phyloP scores from a whole-genome alignment of 805 yeast genomes.

The Wilhelminamyces savonicus region DNA sequence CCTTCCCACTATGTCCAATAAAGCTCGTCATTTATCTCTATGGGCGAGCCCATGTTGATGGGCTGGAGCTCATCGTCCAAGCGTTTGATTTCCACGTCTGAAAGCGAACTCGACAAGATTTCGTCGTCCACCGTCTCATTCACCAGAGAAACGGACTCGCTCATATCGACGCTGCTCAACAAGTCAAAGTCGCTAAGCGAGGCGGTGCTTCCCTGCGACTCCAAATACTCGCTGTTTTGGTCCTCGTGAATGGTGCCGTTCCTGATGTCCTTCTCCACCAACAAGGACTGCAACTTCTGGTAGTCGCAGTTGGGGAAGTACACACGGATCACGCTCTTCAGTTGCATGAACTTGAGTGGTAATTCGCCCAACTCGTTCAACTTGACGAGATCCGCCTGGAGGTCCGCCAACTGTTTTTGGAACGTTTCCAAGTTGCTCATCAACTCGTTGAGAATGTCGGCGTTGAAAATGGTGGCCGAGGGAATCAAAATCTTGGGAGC shows the following conservation, averaged over 20 bases:
- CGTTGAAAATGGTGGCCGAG: conserved; percentile 23
- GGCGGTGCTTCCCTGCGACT: no score
- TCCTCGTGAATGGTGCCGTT: conserved; percentile 48
- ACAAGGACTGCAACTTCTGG: conserved; percentile 47
- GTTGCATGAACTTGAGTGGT: conserved; percentile 45
- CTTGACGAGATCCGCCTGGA: conserved; percentile 36
- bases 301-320: conserved; percentile 70
- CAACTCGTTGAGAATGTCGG: conserved; percentile 21
- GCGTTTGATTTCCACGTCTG: not conserved
- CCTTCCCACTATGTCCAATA: not conserved
- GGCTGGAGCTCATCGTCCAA: not conserved
- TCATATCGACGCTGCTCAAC: no score
- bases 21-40: not conserved
- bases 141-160: no score
- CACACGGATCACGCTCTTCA: conserved; percentile 36
- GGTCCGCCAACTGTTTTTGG: conserved; percentile 34
- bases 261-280: conserved; percentile 54
- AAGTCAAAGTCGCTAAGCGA: not conserved
- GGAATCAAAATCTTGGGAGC: conserved; percentile 24
- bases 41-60: not conserved
- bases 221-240: no score
- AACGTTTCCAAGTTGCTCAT: conserved; percentile 14
- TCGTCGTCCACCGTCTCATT: not conserved
- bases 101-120: not conserved
- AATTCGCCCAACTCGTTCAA: conserved; percentile 60